These are phyloP conservation scores for Colletotrichum zoysiae DNA, from an alignment of 2,329 filamentous ascomycete species.

Conservation along the genomic window DNA sequence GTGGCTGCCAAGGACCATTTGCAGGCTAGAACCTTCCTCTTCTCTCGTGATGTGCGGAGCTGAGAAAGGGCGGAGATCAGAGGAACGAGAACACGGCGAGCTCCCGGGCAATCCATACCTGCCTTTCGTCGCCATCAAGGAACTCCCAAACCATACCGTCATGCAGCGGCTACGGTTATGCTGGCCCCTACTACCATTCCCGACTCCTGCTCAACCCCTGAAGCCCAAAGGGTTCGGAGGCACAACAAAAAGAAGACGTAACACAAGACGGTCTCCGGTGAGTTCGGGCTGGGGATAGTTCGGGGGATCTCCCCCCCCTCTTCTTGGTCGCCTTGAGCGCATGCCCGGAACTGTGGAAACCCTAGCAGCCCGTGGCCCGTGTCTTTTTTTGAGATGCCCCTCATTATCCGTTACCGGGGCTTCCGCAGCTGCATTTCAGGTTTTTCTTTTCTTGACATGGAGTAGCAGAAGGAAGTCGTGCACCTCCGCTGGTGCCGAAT, in stretches of 20 bases:
- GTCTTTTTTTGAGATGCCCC: conserved; percentile 5
- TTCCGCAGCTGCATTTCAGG: conserved; percentile 17
- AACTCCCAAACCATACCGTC: conserved; percentile 14
- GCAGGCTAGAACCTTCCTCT: conserved; percentile 28
- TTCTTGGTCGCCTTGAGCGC: conserved; percentile 7
- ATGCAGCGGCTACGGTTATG: conserved; percentile 23
- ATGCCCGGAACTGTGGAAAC: conserved; percentile 14
- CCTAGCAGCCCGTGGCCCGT: conserved; percentile 3
- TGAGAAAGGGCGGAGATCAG: conserved; percentile 10
- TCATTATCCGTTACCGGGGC: conserved; percentile 10
- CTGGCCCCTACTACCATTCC: conserved; percentile 23
- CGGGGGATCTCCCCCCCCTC: not conserved
- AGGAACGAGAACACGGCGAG: conserved; percentile 16
- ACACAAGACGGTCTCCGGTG: conserved; percentile 10
- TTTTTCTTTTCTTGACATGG: not conserved
- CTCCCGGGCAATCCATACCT: conserved; percentile 22
- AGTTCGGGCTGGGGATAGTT: conserved; percentile 25
- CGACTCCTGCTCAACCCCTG: conserved; percentile 20
- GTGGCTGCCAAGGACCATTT: conserved; percentile 18
- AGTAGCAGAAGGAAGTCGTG: not conserved
- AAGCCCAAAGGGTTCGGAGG: no score
- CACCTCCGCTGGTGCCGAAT: conserved; percentile 30
- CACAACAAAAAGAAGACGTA: not conserved
- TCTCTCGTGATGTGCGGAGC: conserved; percentile 12
- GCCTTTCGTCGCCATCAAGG: conserved; percentile 15